A percentile compares a stretch with the other conserved stretches of the same genome.
Conservation (phyloP, 257 asterid genomes). For the Knoxia roxburghii region DNA sequence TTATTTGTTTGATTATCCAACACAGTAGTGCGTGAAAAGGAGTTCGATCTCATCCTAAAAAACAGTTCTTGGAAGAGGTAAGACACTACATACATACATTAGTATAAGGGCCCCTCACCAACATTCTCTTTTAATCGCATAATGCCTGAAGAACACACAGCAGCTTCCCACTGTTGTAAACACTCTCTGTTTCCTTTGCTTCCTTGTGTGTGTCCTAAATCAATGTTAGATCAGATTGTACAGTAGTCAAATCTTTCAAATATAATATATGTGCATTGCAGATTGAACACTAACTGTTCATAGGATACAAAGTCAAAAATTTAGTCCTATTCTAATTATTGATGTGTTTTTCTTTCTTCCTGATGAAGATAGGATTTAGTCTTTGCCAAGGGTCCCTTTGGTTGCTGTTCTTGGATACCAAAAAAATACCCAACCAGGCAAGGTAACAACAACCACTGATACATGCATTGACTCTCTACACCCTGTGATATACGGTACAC, state of each 20-base stretch:
- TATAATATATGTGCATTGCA: no score
- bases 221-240: conserved; percentile 7
- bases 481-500: no score
- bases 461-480: no score
- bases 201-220: no score
- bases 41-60: conserved; percentile 8
- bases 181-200: no score
- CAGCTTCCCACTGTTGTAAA: conserved; percentile 17
- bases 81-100: no score
- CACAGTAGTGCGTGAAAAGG: conserved; percentile 11
- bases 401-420: no score
- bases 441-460: no score
- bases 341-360: no score
- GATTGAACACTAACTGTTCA: no score
- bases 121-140: conserved; percentile 2
- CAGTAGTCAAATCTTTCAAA: conserved; percentile 29
- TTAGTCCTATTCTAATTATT: conserved; percentile 1
- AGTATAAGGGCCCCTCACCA: conserved; percentile 6
- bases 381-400: neutral
- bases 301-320: conserved; percentile 6
- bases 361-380: conserved; percentile 8
- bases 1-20: neutral
- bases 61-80: conserved; percentile 7
- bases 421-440: no score
- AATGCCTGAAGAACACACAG: conserved; percentile 13